Conservation (phyloP, 192 early-diverging fungal species). For the Entrophospora sp. region DNA sequence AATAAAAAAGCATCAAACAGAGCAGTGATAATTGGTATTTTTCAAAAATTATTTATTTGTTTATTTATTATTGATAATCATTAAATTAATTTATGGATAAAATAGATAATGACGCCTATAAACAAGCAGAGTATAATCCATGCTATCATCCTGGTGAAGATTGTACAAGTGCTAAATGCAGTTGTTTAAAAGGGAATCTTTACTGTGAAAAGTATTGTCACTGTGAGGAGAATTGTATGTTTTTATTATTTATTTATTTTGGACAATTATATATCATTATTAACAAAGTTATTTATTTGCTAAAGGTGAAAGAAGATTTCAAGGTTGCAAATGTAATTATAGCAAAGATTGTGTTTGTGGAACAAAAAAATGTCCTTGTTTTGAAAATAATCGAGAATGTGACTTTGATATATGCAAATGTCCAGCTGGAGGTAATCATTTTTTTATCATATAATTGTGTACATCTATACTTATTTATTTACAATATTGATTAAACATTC, state of each 20-base stretch:
- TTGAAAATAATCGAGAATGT: conserved; percentile 18
- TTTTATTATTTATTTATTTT: background rate
- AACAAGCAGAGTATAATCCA: conserved; percentile 16
- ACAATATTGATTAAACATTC: too few species aligned
- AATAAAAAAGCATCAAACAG: conserved; percentile 3
- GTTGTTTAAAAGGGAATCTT: conserved; percentile 12
- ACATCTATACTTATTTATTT: too few species aligned
- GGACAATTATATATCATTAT: background rate
- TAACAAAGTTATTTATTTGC: background rate
- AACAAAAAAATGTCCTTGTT: conserved; percentile 9
- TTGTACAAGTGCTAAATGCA: conserved; percentile 4
- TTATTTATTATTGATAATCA: background rate
- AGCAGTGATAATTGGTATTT: background rate
- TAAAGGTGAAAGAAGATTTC: conserved; percentile 17
- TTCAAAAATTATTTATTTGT: background rate
- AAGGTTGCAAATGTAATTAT: conserved; percentile 15
- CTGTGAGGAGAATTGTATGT: conserved; percentile 16
- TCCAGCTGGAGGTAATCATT: conserved; percentile 1
- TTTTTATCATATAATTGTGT: background rate
- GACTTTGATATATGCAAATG: conserved; percentile 18
- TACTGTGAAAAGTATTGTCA: conserved; percentile 20
- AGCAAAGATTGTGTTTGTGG: background rate
- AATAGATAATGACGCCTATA: conserved; percentile 11
- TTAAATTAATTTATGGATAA: background rate
- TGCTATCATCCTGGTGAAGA: conserved; percentile 16